phyloP scores from a whole-genome alignment of 352 stramenopile species.

The Globisporangium middletonii region DNA sequence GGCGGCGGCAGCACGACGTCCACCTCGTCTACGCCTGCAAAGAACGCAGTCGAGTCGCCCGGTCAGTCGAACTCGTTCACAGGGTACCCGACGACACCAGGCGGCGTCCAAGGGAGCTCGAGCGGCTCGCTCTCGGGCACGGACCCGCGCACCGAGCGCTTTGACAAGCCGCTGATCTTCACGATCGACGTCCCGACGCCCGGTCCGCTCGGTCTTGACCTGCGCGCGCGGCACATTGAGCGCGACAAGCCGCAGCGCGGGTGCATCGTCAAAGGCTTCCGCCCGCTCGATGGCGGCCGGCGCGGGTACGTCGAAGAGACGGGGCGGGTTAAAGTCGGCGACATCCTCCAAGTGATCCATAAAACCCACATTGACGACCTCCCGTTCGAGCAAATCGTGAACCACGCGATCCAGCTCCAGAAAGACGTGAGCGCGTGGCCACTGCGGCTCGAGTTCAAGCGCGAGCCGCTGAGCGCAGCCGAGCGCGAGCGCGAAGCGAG shows the following conservation, averaged over 20 bases:
- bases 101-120: not conserved
- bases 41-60: slow-evolving; percentile 11
- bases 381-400: slow-evolving; percentile 80
- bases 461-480: slow-evolving; percentile 38
- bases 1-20: slow-evolving; percentile 22
- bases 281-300: slow-evolving; percentile 37
- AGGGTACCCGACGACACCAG: slow-evolving; percentile 24
- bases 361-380: slow-evolving; percentile 74
- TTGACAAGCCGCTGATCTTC: slow-evolving; percentile 60
- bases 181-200: slow-evolving; percentile 63
- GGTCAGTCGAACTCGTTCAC: slow-evolving; percentile 22
- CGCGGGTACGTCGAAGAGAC: slow-evolving; percentile 70
- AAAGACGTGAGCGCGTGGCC: slow-evolving; percentile 63
- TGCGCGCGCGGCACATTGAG: slow-evolving; percentile 67
- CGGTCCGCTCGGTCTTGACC: slow-evolving; percentile 63
- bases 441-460: slow-evolving; percentile 69
- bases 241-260: slow-evolving; percentile 68
- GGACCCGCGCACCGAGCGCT: slow-evolving; percentile 33
- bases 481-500: slow-evolving; percentile 19
- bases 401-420: slow-evolving; percentile 69
- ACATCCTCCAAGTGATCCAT: slow-evolving; percentile 80
- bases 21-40: slow-evolving; percentile 9
- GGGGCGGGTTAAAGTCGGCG: slow-evolving; percentile 63
- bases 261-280: slow-evolving; percentile 77
- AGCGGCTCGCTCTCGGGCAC: slow-evolving; percentile 43